Evolutionary conservation across 768 basidiomycete genomes (phyloP).

Genomic region (Mycena epipterygia): DNA sequence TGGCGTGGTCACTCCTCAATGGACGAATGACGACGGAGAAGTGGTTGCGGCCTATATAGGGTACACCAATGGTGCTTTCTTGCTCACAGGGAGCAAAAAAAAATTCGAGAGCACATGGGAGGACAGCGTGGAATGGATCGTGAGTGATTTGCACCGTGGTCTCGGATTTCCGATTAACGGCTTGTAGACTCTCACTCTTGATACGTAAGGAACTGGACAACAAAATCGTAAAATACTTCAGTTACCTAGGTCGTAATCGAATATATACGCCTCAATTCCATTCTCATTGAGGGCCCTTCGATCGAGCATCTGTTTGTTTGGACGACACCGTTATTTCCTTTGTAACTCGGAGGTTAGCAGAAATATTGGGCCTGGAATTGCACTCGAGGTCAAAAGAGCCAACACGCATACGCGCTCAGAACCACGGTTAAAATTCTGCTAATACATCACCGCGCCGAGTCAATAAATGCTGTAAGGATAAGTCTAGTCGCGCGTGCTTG

Average conservation of each 20-base stretch:
- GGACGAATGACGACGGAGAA: conserved; percentile 23
- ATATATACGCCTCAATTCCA: neutral
- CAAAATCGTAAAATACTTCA: no score
- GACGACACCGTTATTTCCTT: no score
- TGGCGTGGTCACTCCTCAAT: conserved; percentile 21
- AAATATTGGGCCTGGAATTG: no score
- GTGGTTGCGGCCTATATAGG: conserved; percentile 10
- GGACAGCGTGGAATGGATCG: conserved; percentile 22
- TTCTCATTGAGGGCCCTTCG: no score
- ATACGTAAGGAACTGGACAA: neutral
- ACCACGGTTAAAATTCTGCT: no score
- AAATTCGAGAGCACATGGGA: conserved; percentile 24
- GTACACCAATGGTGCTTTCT: conserved; percentile 8
- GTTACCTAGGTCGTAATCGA: neutral
- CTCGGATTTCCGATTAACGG: neutral
- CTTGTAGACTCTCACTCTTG: conserved; percentile 8
- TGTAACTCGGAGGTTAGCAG: no score
- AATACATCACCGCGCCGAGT: neutral
- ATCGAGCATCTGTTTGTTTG: no score
- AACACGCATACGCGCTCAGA: no score
- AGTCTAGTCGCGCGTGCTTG: conserved; percentile 7
- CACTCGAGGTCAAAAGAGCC: no score
- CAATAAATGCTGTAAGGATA: conserved; percentile 25
- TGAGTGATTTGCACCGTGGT: neutral
- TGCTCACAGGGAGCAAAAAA: conserved; percentile 19